Evolutionary conservation across 805 yeast species (phyloP).

Genomic region (Starmerella apicola): DNA sequence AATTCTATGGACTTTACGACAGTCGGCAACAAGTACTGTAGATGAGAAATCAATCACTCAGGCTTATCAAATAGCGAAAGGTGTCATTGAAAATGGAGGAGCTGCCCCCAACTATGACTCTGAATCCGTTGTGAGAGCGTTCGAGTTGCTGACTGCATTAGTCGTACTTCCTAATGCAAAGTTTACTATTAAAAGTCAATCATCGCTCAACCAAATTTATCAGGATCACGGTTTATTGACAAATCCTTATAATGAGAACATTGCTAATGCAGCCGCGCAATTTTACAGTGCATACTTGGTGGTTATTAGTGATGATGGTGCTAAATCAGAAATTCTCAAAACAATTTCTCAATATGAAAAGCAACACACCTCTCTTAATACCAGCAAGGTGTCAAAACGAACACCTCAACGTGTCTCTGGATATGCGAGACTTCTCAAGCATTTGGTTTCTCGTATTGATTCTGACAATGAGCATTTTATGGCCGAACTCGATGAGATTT

Average conservation of each 20-base stretch:
- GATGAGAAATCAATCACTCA: slow-evolving; percentile 26
- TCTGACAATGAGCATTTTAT: background rate
- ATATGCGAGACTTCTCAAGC: background rate
- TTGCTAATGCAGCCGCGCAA: slow-evolving; percentile 22
- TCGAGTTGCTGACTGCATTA: slow-evolving; percentile 22
- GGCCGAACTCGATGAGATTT: slow-evolving; percentile 11
- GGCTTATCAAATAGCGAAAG: slow-evolving; percentile 25
- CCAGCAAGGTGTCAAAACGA: background rate
- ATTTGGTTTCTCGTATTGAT: background rate
- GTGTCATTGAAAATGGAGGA: slow-evolving; percentile 21
- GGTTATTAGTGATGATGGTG: background rate
- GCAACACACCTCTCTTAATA: background rate
- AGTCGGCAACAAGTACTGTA: slow-evolving; percentile 18
- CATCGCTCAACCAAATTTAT: slow-evolving; percentile 19
- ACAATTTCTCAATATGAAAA: background rate
- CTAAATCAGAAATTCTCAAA: background rate
- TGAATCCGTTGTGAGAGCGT: slow-evolving; percentile 20
- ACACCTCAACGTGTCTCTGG: background rate
- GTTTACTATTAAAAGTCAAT: slow-evolving; percentile 15
- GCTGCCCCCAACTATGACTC: slow-evolving; percentile 24
- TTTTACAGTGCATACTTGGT: slow-evolving; percentile 21
- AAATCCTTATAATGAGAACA: background rate
- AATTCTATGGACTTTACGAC: slow-evolving; percentile 16
- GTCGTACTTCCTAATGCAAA: slow-evolving; percentile 10
- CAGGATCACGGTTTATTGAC: slow-evolving; percentile 19